Conservation (phyloP, 306 rosid species). For the Fragaria iinumae region DNA sequence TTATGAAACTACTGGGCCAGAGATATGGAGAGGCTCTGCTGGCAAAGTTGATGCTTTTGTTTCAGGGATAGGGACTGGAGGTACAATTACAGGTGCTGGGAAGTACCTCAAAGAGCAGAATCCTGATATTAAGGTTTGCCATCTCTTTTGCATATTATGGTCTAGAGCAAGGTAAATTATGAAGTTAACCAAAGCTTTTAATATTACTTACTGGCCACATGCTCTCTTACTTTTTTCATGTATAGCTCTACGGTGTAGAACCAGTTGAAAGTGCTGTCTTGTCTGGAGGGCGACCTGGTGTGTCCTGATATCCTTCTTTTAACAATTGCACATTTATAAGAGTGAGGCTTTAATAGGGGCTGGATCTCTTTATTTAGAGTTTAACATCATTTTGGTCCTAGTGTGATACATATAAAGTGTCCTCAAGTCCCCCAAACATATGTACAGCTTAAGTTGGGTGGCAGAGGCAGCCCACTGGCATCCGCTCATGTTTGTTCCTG, state of each 20-base stretch:
- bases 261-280: conserved; percentile 86
- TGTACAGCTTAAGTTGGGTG: neutral
- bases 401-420: neutral
- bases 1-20: conserved; percentile 93
- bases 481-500: neutral
- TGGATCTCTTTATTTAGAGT: neutral
- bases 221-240: conserved; percentile 5
- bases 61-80: conserved; percentile 96
- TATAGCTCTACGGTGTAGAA: conserved; percentile 77
- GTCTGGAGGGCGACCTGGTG: conserved; percentile 93
- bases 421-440: neutral
- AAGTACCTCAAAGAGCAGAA: conserved; percentile 84
- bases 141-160: conserved; percentile 7
- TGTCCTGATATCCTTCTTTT: conserved; percentile 25
- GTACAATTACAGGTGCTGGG: conserved; percentile 86
- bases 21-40: conserved; percentile 75
- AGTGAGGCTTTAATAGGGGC: neutral
- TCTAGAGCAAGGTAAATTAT: neutral
- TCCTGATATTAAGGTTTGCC: conserved; percentile 68
- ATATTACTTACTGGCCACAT: neutral
- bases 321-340: neutral
- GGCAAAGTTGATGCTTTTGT: conserved; percentile 84
- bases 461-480: neutral
- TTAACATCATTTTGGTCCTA: neutral
- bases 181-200: conserved; percentile 1